phyloP scores from a whole-genome alignment of 1,284 basidiomycete genomes.

The Coniophora puteana region DNA sequence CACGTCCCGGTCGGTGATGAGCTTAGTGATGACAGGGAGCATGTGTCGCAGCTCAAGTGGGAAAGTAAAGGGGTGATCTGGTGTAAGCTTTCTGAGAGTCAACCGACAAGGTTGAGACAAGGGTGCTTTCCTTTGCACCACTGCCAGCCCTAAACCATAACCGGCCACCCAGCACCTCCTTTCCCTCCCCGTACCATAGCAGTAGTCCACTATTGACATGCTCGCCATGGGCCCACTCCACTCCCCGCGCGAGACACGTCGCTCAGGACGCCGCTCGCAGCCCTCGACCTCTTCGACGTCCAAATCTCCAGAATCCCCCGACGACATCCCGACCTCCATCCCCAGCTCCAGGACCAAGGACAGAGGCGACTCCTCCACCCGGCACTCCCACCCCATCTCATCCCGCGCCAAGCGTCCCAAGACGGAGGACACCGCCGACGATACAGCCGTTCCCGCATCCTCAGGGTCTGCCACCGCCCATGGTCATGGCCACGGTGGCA shows the following conservation, averaged over 20 bases:
- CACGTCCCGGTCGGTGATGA: too few relatives aligned
- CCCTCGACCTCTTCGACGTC: slow-evolving; percentile 63
- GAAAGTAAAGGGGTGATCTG: too few relatives aligned
- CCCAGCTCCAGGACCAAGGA: slow-evolving; percentile 40
- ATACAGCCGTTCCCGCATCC: slow-evolving; percentile 48
- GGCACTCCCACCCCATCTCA: slow-evolving; percentile 41
- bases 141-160: too few relatives aligned
- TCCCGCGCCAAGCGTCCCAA: slow-evolving; percentile 60
- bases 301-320: slow-evolving; percentile 72
- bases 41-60: too few relatives aligned
- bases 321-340: slow-evolving; percentile 47
- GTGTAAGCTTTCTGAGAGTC: too few relatives aligned
- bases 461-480: slow-evolving; percentile 34
- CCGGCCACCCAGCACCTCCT: slow-evolving; percentile 12
- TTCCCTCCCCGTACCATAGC: slow-evolving; percentile 1
- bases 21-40: too few relatives aligned
- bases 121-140: too few relatives aligned
- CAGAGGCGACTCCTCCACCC: slow-evolving; percentile 29
- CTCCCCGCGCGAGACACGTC: slow-evolving; percentile 70
- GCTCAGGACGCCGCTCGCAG: slow-evolving; percentile 68
- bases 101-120: too few relatives aligned
- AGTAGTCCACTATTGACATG: too few relatives aligned
- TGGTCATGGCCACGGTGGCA: slow-evolving; percentile 32
- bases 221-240: slow-evolving; percentile 72
- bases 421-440: slow-evolving; percentile 69